phyloP scores from a whole-genome alignment of 2,329 filamentous ascomycete species.

The Epicoccum nigrum region DNA sequence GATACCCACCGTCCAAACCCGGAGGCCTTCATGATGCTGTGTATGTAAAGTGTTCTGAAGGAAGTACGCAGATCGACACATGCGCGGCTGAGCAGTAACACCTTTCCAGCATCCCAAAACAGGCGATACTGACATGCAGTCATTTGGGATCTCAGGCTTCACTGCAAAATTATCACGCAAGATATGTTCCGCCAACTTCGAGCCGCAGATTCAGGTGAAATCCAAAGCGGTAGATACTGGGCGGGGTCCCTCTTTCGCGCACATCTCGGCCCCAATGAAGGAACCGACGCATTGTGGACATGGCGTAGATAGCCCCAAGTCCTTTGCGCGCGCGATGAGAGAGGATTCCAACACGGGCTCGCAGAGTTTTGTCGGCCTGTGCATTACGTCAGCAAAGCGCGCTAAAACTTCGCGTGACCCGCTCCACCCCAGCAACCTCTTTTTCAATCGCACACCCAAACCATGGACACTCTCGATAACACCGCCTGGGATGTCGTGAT shows the following conservation, averaged over 20 bases:
- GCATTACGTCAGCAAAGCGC: conserved; percentile 35
- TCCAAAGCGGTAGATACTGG: conserved; percentile 61
- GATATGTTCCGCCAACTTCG: conserved; percentile 56
- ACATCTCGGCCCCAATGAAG: conserved; percentile 53
- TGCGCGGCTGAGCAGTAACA: too few species aligned
- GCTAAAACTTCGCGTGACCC: conserved; percentile 30
- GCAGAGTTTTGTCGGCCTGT: conserved; percentile 32
- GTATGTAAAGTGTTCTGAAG: too few species aligned
- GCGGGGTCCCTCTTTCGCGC: conserved; percentile 54
- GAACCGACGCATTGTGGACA: conserved; percentile 42
- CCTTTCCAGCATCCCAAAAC: too few species aligned
- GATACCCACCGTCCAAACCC: not conserved
- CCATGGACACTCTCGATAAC: conserved; percentile 57
- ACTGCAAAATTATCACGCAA: not conserved
- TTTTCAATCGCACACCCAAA: conserved; percentile 24
- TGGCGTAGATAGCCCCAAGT: conserved; percentile 42
- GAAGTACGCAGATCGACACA: too few species aligned
- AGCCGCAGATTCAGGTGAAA: conserved; percentile 57
- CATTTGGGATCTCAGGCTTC: too few species aligned
- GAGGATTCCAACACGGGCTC: not conserved
- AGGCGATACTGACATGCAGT: too few species aligned
- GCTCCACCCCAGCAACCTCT: conserved; percentile 19
- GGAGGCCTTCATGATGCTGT: too few species aligned
- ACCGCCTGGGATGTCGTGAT: conserved; percentile 61
- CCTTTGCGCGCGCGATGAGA: conserved; percentile 47